Evolutionary conservation across 2,329 filamentous ascomycete species (phyloP), one percentile per base, ranked within the genome.

Genomic region (Cordyceps fumosorosea): DNA sequence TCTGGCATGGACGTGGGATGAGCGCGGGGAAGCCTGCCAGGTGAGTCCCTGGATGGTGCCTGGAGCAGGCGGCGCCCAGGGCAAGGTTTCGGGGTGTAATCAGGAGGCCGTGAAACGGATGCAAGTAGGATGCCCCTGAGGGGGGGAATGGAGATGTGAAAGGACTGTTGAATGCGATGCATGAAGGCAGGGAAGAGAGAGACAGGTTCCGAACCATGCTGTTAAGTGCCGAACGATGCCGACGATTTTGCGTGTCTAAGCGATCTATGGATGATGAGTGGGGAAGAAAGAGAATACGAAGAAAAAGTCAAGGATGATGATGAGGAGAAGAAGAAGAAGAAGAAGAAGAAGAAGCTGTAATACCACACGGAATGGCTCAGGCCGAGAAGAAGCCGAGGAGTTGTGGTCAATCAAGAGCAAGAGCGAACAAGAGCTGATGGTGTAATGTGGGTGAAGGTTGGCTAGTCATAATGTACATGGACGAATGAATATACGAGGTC

Each of bases 1-100:
- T 64, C 69, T 84, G 60, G 80, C 81, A 26, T 84, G 81, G 81
- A 77, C 76, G 29, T 83, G 78, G 71, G 76, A 82, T 40, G 70
- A 73, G 56, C 67, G 66, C 32, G 70, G 65, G 24, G 68, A 72
- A 65, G 67, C 71, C 62, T 84, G 81, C 69, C 73, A 77, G 64
- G 73, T 71, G 55, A 80, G 78, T 44, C 79, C 80, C 24, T 84
- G 81, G 81, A 70, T 81, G 58, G 75, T 81, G 45, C 69, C 82
- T 2, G 81, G 80, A 22, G 66, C 66, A 3, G 63, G 65, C 26
- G 66, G 62, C 53, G 69, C 67, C 54, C 66, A 63, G 58, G 66
- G 61, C 40, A 70, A 69, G 58, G 63, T 68, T 47, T 73, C 74
- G 34, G 73, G 73, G n/a, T 67, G 74, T 47, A 72, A 73, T 59